Percentiles rank a stretch among this genome's conserved stretches.
Conservation (phyloP, 2,329 filamentous ascomycete genomes). For the Thermomyces lanuginosus region DNA sequence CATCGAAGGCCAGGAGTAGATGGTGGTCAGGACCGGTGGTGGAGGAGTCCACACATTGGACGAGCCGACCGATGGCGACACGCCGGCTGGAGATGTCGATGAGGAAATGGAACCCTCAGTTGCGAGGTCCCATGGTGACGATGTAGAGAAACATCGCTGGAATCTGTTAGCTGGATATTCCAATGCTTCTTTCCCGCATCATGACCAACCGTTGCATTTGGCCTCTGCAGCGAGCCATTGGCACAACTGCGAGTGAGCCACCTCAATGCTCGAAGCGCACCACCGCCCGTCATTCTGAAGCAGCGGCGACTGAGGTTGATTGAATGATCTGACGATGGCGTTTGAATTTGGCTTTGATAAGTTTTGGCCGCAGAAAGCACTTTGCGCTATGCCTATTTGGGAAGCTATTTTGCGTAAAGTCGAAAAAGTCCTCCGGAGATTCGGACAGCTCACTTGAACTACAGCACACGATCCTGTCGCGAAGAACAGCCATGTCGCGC, state of each 20-base stretch:
- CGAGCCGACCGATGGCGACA: slow-evolving; percentile 8
- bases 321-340: no score
- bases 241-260: slow-evolving; percentile 24
- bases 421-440: slow-evolving; percentile 7
- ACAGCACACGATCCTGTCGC: no score
- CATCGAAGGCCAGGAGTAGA: slow-evolving; percentile 79
- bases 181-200: slow-evolving; percentile 12
- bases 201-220: slow-evolving; percentile 21
- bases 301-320: no score
- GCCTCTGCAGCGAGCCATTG: slow-evolving; percentile 17
- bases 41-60: slow-evolving; percentile 24
- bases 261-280: slow-evolving; percentile 20
- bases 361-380: slow-evolving; percentile 17
- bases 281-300: slow-evolving; percentile 21
- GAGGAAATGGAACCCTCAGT: slow-evolving; percentile 27
- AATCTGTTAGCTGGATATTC: slow-evolving; percentile 4
- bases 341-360: slow-evolving; percentile 11
- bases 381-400: slow-evolving; percentile 16
- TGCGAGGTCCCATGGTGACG: slow-evolving; percentile 32
- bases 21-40: slow-evolving; percentile 59
- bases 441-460: no score
- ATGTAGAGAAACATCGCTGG: slow-evolving; percentile 28
- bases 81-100: slow-evolving; percentile 10
- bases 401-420: no score
- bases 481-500: slow-evolving; percentile 17